A percentile compares a stretch with the other conserved stretches of the same genome.
Evolutionary conservation across 768 basidiomycete genomes (phyloP).

Genomic region (Kwoniella europaea): DNA sequence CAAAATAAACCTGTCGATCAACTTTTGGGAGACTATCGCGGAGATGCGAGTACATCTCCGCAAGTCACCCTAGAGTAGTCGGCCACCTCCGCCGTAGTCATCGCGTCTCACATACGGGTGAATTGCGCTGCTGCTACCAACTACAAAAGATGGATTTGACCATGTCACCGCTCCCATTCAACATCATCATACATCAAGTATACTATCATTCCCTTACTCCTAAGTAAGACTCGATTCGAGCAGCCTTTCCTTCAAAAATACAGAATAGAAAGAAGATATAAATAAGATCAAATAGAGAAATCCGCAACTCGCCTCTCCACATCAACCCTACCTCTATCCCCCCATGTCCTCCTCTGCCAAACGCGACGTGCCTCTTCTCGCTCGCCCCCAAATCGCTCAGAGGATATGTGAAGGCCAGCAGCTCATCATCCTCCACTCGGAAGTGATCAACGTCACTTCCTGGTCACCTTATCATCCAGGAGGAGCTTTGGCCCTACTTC

Average conservation of each 20-base stretch:
- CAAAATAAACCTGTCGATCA: not conserved
- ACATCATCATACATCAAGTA: too few species aligned
- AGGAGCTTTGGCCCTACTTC: constrained; percentile 82
- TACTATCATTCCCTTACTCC: too few species aligned
- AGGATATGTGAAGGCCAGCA: constrained; percentile 76
- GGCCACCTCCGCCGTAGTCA: not conserved
- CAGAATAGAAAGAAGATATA: too few species aligned
- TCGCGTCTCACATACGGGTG: not conserved
- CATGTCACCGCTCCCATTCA: too few species aligned
- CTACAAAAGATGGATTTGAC: not conserved
- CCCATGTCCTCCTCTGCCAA: not conserved
- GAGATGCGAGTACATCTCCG: not conserved
- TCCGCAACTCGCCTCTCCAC: not conserved
- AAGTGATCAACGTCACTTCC: constrained; percentile 53
- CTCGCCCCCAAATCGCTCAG: constrained; percentile 62
- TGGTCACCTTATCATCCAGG: constrained; percentile 93
- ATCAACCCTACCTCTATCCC: not conserved
- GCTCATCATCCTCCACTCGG: constrained; percentile 76
- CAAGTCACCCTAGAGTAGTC: not conserved
- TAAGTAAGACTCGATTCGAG: too few species aligned
- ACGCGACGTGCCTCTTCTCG: constrained; percentile 5
- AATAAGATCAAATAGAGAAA: too few species aligned
- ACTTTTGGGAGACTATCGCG: not conserved
- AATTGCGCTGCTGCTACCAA: not conserved
- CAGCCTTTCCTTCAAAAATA: too few species aligned